Percentiles rank a stretch among this genome's conserved stretches.
Conservation (phyloP, 2,329 filamentous ascomycete species). For the Aspergillus luchuensis region DNA sequence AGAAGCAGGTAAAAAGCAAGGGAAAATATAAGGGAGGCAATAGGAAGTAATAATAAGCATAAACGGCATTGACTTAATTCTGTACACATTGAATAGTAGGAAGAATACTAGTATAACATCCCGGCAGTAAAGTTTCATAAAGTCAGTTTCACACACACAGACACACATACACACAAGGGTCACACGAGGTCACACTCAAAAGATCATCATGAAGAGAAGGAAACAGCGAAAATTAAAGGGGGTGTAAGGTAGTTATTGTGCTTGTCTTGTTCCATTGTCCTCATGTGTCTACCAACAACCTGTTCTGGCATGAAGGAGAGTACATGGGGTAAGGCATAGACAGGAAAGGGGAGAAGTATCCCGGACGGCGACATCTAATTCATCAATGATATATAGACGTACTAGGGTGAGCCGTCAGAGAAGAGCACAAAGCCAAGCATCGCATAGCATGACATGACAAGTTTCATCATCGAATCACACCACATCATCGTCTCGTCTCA, state of each 20-base stretch:
- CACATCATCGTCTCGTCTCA: neutral
- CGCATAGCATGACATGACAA: neutral
- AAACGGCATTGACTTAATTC: constrained; percentile 9
- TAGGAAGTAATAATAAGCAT: neutral
- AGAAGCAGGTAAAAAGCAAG: neutral
- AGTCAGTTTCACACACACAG: constrained; percentile 3
- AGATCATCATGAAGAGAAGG: constrained; percentile 6
- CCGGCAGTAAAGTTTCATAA: constrained; percentile 5
- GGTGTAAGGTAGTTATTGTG: no score
- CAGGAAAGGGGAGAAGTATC: no score
- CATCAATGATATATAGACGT: neutral
- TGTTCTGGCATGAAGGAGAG: no score
- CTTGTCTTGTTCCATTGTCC: no score
- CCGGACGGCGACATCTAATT: neutral
- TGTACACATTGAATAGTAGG: constrained; percentile 10
- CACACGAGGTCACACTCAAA: neutral
- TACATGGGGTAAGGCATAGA: no score
- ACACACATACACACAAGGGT: neutral
- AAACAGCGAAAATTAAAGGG: neutral
- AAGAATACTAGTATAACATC: neutral
- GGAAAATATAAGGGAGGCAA: no score
- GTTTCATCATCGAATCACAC: neutral
- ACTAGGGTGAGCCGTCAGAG: neutral
- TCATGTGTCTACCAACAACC: no score
- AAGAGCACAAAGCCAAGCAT: neutral